These are phyloP conservation scores for Fraxinus nigra DNA, from an alignment of 305 asterid genomes.

Conservation along the genomic window DNA sequence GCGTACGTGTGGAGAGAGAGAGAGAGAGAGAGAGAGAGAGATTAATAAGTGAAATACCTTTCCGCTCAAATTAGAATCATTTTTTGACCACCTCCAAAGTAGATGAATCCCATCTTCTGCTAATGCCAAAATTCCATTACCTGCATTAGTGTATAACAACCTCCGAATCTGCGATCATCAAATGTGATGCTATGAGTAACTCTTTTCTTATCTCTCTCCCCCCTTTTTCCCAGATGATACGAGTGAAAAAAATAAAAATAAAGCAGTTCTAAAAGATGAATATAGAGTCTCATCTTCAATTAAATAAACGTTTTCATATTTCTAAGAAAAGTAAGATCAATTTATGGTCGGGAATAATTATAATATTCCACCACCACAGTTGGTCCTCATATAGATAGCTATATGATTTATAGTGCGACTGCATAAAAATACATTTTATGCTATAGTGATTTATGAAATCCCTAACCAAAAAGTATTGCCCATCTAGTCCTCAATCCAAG, in stretches of 20 bases:
- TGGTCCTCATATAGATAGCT: neutral
- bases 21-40: neutral
- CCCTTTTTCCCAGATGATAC: neutral
- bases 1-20: neutral
- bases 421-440: neutral
- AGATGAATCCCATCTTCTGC: conserved; percentile 66
- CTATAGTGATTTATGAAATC: neutral
- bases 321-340: neutral
- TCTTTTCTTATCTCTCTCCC: neutral
- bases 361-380: neutral
- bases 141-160: conserved; percentile 62
- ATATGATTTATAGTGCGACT: neutral
- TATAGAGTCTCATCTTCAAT: neutral
- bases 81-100: conserved; percentile 61
- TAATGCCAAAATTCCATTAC: conserved; percentile 61
- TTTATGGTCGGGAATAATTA: neutral
- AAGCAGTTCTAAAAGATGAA: neutral
- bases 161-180: conserved; percentile 62
- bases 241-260: neutral
- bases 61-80: conserved; percentile 27
- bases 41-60: conserved; percentile 33
- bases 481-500: neutral
- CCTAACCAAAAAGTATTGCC: neutral
- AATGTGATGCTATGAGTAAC: neutral
- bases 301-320: neutral